These are phyloP conservation scores for Phoma sp. DNA, from an alignment of 2,329 filamentous ascomycete genomes.

Conservation along the genomic window DNA sequence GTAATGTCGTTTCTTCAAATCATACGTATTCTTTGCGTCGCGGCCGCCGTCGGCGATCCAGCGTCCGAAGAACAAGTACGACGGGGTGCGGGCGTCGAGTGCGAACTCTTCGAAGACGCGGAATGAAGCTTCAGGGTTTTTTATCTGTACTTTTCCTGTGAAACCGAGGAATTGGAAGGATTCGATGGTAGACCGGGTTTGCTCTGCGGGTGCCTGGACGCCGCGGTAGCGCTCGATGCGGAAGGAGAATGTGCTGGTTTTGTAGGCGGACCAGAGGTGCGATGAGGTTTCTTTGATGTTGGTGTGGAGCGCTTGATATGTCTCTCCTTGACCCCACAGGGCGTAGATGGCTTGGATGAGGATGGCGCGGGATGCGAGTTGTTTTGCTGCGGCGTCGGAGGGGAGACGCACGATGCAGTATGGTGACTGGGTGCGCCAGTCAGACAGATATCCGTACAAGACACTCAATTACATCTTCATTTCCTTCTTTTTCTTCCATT, in stretches of 20 bases:
- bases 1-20: conserved; percentile 91
- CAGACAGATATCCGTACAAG: too few species aligned
- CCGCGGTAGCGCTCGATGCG: conserved; percentile 82
- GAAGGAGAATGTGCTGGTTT: conserved; percentile 78
- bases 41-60: conserved; percentile 72
- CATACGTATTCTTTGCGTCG: conserved; percentile 74
- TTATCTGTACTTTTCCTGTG: conserved; percentile 79
- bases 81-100: conserved; percentile 59
- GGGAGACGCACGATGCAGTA: conserved; percentile 79
- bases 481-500: too few species aligned
- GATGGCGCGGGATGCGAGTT: conserved; percentile 78
- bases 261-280: conserved; percentile 72
- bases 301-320: conserved; percentile 72
- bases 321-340: conserved; percentile 79
- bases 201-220: conserved; percentile 68
- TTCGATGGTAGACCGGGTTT: conserved; percentile 76
- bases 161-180: conserved; percentile 81
- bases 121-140: conserved; percentile 72
- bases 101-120: conserved; percentile 84
- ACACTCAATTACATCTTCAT: too few species aligned
- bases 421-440: conserved; percentile 70
- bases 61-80: conserved; percentile 74
- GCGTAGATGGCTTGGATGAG: conserved; percentile 85
- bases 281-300: conserved; percentile 67
- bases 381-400: conserved; percentile 68